Evolutionary conservation across 331 rosid species (phyloP).

Genomic region (Quercus tomentella): DNA sequence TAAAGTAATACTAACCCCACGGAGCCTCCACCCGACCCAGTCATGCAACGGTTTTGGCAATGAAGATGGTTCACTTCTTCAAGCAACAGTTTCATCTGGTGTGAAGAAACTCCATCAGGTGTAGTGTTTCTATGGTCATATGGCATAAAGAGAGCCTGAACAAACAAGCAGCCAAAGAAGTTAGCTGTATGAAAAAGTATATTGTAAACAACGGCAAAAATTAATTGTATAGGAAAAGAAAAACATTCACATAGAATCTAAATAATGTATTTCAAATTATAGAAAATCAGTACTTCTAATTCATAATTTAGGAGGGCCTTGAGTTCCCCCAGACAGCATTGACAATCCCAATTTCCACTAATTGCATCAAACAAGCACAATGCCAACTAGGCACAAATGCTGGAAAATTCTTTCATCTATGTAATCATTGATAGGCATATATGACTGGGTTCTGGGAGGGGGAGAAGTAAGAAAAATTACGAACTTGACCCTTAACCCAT

Average conservation of each 20-base stretch:
- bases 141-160: conserved; percentile 97
- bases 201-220: background rate
- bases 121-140: conserved; percentile 94
- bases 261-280: background rate
- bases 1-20: conserved; percentile 73
- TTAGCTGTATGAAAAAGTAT: background rate
- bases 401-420: background rate
- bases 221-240: background rate
- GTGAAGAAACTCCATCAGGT: conserved; percentile 61
- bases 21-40: conserved; percentile 96
- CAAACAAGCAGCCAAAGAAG: background rate
- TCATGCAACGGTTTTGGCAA: conserved; percentile 72
- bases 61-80: conserved; percentile 76
- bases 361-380: background rate
- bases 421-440: background rate
- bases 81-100: conserved; percentile 75
- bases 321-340: background rate
- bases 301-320: background rate
- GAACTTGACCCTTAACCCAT: no score
- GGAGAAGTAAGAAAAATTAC: no score
- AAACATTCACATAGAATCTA: background rate
- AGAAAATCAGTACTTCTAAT: background rate
- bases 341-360: background rate
- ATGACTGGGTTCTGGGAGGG: no score
- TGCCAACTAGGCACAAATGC: background rate